Conservation (phyloP, 2,329 filamentous ascomycete species). For the Fusarium albidum region DNA sequence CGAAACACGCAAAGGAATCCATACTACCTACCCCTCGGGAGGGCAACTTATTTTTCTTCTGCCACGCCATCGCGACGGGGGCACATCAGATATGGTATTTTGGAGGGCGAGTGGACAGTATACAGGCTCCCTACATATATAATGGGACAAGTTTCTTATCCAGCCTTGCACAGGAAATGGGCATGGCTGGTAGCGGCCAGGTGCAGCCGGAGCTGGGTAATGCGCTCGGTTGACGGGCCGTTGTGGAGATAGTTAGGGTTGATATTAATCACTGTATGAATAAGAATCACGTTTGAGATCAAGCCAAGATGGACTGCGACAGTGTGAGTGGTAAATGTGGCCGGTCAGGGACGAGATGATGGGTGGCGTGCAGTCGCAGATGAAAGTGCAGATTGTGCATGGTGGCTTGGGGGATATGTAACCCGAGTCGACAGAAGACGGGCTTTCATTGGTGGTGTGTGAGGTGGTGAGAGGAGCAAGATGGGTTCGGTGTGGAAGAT, state of each 20-base stretch:
- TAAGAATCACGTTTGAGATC: slow-evolving; percentile 35
- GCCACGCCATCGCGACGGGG: not conserved
- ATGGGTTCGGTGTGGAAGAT: too few relatives aligned
- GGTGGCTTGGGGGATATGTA: too few relatives aligned
- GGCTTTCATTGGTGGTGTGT: too few relatives aligned
- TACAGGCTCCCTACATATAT: slow-evolving; percentile 30
- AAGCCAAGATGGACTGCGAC: not conserved
- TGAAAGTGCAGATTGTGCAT: too few relatives aligned
- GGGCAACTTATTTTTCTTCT: slow-evolving; percentile 14
- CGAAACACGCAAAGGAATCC: slow-evolving; percentile 36
- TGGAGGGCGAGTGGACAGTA: slow-evolving; percentile 23
- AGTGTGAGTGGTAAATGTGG: too few relatives aligned
- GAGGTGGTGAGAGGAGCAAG: too few relatives aligned
- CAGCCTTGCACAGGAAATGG: slow-evolving; percentile 9
- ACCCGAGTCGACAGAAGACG: too few relatives aligned
- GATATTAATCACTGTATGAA: slow-evolving; percentile 41
- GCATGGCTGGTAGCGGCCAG: slow-evolving; percentile 13
- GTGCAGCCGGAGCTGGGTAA: slow-evolving; percentile 8
- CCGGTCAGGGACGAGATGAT: too few relatives aligned
- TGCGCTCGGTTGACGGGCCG: slow-evolving; percentile 9
- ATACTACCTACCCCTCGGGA: slow-evolving; percentile 32
- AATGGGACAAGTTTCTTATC: slow-evolving; percentile 24
- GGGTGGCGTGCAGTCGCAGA: too few relatives aligned
- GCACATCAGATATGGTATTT: not conserved
- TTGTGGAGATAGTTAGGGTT: slow-evolving; percentile 31